A percentile compares a stretch with the other conserved stretches of the same genome.
These are phyloP conservation scores for Acorus calamus DNA, from an alignment of 106 monocot species.

Conservation along the genomic window DNA sequence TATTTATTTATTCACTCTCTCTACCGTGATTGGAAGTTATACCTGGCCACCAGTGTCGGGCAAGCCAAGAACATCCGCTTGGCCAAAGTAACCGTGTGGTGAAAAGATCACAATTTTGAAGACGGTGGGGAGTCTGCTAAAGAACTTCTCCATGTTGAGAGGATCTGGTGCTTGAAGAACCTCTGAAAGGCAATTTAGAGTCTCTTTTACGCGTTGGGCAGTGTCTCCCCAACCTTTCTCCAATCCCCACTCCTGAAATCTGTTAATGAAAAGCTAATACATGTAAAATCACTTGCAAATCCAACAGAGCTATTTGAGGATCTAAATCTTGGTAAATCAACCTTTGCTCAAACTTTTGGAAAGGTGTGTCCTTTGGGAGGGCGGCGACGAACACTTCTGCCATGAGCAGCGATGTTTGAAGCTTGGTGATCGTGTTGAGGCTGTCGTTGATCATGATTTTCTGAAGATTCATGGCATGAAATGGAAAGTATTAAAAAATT, in stretches of 20 bases:
- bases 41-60: slow-evolving; percentile 98
- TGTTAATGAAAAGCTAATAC: slow-evolving; percentile 11
- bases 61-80: slow-evolving; percentile 89
- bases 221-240: slow-evolving; percentile 95
- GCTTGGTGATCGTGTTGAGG: slow-evolving; percentile 69
- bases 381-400: slow-evolving; percentile 64
- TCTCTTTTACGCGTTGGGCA: slow-evolving; percentile 68
- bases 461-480: slow-evolving; percentile 23
- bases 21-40: neutral
- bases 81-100: slow-evolving; percentile 88
- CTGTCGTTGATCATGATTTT: slow-evolving; percentile 70
- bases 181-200: slow-evolving; percentile 66
- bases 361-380: slow-evolving; percentile 61
- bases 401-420: slow-evolving; percentile 67
- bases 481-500: neutral
- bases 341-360: slow-evolving; percentile 84
- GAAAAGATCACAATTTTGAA: slow-evolving; percentile 89
- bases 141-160: slow-evolving; percentile 68
- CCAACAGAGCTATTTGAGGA: neutral
- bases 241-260: slow-evolving; percentile 87
- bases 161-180: slow-evolving; percentile 87
- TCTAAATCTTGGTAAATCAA: neutral
- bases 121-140: slow-evolving; percentile 56
- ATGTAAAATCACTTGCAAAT: neutral
- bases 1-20: too few species aligned